Conservation (phyloP, 768 basidiomycete species). For the Termitomyces sp. region DNA sequence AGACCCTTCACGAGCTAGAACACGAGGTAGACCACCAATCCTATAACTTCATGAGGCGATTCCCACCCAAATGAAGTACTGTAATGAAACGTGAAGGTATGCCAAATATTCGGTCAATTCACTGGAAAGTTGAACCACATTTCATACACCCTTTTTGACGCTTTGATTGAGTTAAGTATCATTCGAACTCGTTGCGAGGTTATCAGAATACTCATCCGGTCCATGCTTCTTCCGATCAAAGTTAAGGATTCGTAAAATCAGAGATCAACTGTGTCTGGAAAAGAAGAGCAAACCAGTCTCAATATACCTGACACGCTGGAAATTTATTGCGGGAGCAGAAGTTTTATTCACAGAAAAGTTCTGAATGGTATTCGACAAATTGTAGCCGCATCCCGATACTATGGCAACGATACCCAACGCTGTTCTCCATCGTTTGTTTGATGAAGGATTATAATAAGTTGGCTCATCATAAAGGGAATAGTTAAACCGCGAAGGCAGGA, state of each 20-base stretch:
- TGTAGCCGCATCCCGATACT: constrained; percentile 13
- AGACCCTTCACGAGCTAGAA: too few relatives aligned
- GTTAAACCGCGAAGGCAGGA: constrained; percentile 16
- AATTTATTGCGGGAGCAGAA: not conserved
- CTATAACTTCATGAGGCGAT: not conserved
- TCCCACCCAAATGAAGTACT: constrained; percentile 25
- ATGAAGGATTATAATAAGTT: too few relatives aligned
- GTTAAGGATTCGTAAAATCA: too few relatives aligned
- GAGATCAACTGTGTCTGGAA: constrained; percentile 35
- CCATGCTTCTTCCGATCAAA: constrained; percentile 27
- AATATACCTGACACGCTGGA: constrained; percentile 7
- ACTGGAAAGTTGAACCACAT: not conserved
- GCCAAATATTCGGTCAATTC: not conserved
- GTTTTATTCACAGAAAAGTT: too few relatives aligned
- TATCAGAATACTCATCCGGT: constrained; percentile 25
- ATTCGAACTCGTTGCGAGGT: not conserved
- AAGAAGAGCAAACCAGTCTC: constrained; percentile 36
- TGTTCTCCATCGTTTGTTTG: too few relatives aligned
- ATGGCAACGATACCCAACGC: constrained; percentile 23
- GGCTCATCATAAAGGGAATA: too few relatives aligned
- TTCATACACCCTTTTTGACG: too few relatives aligned
- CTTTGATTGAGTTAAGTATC: too few relatives aligned
- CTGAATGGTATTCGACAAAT: constrained; percentile 22
- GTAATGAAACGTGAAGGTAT: constrained; percentile 19
- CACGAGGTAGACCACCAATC: not conserved